Evolutionary conservation across 2,329 filamentous ascomycete genomes (phyloP).

Genomic region (Exophiala sp.): DNA sequence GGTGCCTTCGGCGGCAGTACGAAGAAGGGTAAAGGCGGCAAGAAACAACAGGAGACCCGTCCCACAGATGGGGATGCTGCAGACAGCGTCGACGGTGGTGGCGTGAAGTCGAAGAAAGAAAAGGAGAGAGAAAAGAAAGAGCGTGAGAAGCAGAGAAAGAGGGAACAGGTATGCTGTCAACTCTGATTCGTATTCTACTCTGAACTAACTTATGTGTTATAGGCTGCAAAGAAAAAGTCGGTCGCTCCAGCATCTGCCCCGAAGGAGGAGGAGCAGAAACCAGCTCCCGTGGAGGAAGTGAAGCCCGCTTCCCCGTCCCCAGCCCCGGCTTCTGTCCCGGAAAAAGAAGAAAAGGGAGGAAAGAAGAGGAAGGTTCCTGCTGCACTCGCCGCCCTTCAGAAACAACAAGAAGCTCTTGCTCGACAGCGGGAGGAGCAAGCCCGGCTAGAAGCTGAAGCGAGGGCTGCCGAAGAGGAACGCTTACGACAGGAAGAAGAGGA

Average conservation of each 20-base stretch:
- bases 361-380: constrained; percentile 86
- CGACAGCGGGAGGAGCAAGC: constrained; percentile 44
- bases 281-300: constrained; percentile 43
- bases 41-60: constrained; percentile 40
- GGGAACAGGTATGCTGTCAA: constrained; percentile 68
- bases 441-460: constrained; percentile 37
- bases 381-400: constrained; percentile 46
- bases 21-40: constrained; percentile 62
- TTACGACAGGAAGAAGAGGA: constrained; percentile 39
- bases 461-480: constrained; percentile 38
- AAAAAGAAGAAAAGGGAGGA: constrained; percentile 79
- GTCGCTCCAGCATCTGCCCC: constrained; percentile 39
- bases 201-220: constrained; percentile 10
- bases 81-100: constrained; percentile 49
- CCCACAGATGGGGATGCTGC: constrained; percentile 37
- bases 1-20: constrained; percentile 75
- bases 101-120: constrained; percentile 91
- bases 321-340: constrained; percentile 33
- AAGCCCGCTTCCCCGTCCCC: constrained; percentile 40
- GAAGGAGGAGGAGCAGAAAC: constrained; percentile 54
- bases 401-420: constrained; percentile 43
- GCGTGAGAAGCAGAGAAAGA: constrained; percentile 96
- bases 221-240: constrained; percentile 81
- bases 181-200: neutral
- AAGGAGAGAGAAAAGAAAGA: constrained; percentile 99